Percentiles rank a stretch among this genome's conserved stretches.
These are phyloP conservation scores for Sisymbrium altissimum DNA, from an alignment of 345 rosid species.

Conservation along the genomic window DNA sequence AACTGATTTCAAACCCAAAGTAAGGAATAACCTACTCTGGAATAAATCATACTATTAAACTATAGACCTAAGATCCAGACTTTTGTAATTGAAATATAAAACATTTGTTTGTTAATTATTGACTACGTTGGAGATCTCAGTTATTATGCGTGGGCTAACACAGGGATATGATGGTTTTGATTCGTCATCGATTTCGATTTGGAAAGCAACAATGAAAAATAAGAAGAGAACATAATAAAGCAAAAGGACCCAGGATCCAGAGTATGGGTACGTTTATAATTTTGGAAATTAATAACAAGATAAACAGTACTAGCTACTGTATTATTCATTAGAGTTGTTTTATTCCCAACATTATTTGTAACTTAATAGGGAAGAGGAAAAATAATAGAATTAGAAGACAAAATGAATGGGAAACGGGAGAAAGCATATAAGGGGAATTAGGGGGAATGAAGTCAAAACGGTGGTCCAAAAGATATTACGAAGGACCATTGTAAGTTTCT, in stretches of 20 bases:
- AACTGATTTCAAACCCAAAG: background rate
- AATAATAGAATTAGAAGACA: background rate
- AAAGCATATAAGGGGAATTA: background rate
- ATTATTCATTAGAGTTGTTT: background rate
- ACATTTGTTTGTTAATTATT: no score
- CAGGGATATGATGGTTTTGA: slow-evolving; percentile 14
- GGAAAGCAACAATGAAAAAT: background rate
- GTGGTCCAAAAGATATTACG: slow-evolving; percentile 28
- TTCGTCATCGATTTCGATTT: background rate
- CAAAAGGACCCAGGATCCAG: background rate
- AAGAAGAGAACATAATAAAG: background rate
- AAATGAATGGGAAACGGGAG: slow-evolving; percentile 13
- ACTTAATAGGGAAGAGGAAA: background rate
- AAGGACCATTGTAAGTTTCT: slow-evolving; percentile 32
- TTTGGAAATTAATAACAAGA: background rate
- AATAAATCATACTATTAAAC: background rate
- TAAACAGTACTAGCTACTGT: background rate
- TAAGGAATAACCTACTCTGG: background rate
- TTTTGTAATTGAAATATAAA: no score
- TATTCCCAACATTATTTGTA: background rate
- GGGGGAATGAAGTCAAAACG: slow-evolving; percentile 33
- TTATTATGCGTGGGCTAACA: slow-evolving; percentile 17
- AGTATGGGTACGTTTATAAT: background rate
- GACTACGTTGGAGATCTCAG: background rate
- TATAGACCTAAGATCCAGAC: background rate